Conservation (phyloP, 2,329 filamentous ascomycete genomes). For the Chalaropsis ovoidea region DNA sequence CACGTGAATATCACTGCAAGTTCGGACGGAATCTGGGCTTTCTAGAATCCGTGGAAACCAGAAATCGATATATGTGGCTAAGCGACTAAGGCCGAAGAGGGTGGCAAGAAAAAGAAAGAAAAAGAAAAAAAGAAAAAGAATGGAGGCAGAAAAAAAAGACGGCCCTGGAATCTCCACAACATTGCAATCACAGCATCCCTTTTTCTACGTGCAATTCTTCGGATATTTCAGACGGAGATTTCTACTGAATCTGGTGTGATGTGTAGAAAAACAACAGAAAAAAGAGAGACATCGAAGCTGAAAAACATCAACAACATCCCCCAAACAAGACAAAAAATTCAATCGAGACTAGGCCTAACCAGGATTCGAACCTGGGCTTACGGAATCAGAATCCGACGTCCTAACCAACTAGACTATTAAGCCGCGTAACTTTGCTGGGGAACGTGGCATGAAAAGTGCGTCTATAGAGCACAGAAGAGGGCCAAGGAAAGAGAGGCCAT, state of each 20-base stretch:
- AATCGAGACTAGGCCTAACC: constrained; percentile 14
- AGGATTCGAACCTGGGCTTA: constrained; percentile 25
- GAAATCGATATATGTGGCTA: constrained; percentile 10
- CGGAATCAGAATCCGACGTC: constrained; percentile 24
- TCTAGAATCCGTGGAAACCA: not conserved
- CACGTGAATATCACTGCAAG: constrained; percentile 7
- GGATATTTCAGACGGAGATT: not conserved
- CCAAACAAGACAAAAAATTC: not conserved
- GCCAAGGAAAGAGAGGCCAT: not conserved
- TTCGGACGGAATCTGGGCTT: constrained; percentile 1
- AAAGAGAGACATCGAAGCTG: not conserved
- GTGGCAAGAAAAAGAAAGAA: not conserved
- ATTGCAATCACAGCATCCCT: not conserved
- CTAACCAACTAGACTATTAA: constrained; percentile 25
- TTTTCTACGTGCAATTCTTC: not conserved
- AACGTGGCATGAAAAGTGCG: not conserved
- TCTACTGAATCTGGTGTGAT: not conserved
- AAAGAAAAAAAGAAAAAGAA: not conserved
- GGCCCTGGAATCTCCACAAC: no score
- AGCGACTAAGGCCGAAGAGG: not conserved
- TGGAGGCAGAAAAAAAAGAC: no score
- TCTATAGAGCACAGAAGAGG: not conserved
- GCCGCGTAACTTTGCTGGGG: not conserved
- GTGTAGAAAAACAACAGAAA: not conserved
- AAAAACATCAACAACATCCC: not conserved